Base-by-base conservation (phyloP, 345 rosid genomes). In the Kandelia obovata region DNA sequence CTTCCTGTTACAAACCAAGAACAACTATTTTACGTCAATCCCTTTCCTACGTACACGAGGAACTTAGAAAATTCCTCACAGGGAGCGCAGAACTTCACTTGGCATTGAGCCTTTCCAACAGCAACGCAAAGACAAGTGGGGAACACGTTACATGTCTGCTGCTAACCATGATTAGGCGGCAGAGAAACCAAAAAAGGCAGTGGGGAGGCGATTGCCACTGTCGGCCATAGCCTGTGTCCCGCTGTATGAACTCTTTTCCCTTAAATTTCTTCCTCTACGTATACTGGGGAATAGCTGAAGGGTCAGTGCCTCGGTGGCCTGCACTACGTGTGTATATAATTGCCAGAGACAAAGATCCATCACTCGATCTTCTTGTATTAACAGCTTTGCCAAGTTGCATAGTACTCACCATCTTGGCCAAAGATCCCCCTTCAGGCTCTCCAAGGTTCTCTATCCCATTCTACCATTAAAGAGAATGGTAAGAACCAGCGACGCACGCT, bases 281-380 rank as follows among this genome's bases (percentile, higher is more conserved):
- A 37, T 39, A 39, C 47, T 10, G 47, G 15, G 47, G 47, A 21
- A 49, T 11, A 8, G 47, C 66, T 19, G 49, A 49, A 51, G 25
- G 58, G 7, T 39, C 25, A 4, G 39, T 13, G 53, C 4, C 2
- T 26, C 7, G 8, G 28, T 49, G 5, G 56, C 30, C 27, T 62
- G 16, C 37, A 32, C 17, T 53, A 21, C 21, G n/a, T 62, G 51
- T 43, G 10, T 23, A 13, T 55, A 49, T 5, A 49, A 51, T 49
- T 30, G 51, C 17, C 2, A 13, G 49, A 69, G 66, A 61, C 31
- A 61, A 21, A 21, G 25, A 23, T 32, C 51, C 49, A 43, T 63
- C 16, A 55, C 47, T 6, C 47, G 27, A 69, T 60, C n/a, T 43
- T 68, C 71, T 68, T 58, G 71, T 20, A 23, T 35, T 13, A 5